These are phyloP conservation scores for Fusarium neocosmosporiellum DNA, from an alignment of 2,329 filamentous ascomycete genomes.

Conservation along the genomic window DNA sequence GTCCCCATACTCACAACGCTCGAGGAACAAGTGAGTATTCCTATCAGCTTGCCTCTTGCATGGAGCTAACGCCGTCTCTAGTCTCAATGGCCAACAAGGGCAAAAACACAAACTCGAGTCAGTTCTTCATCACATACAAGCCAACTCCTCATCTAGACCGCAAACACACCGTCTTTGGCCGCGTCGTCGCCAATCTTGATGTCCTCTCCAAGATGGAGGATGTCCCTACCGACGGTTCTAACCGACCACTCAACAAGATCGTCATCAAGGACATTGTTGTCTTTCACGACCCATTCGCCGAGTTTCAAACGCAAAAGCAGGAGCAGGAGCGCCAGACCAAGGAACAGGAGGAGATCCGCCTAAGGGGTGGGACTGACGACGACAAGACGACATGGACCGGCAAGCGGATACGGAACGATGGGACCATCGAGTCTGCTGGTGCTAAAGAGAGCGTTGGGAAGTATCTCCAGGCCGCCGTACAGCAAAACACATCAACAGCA, in stretches of 20 bases:
- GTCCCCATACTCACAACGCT: constrained; percentile 83
- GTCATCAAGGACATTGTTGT: constrained; percentile 85
- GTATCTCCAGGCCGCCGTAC: constrained; percentile 75
- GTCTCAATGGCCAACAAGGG: constrained; percentile 97
- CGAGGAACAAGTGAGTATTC: constrained; percentile 69
- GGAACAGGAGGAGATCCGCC: constrained; percentile 70
- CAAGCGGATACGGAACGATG: constrained; percentile 81
- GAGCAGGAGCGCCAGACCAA: constrained; percentile 70
- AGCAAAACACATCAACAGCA: constrained; percentile 49
- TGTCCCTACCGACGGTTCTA: constrained; percentile 78
- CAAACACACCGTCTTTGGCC: constrained; percentile 97
- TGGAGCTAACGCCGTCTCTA: constrained; percentile 24
- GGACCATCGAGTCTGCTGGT: constrained; percentile 61
- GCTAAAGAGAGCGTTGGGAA: constrained; percentile 73
- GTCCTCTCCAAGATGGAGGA: constrained; percentile 81
- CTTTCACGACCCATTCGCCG: constrained; percentile 94
- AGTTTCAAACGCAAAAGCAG: constrained; percentile 82
- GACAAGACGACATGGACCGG: constrained; percentile 96
- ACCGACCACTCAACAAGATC: constrained; percentile 82
- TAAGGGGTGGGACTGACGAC: constrained; percentile 81
- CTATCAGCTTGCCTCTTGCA: not conserved
- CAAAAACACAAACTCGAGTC: constrained; percentile 95
- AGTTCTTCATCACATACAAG: constrained; percentile 95
- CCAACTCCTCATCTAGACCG: constrained; percentile 86
- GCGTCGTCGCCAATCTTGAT: constrained; percentile 80